Base-by-base conservation (phyloP, 768 basidiomycete genomes). In the Rhizopogon vulgaris region DNA sequence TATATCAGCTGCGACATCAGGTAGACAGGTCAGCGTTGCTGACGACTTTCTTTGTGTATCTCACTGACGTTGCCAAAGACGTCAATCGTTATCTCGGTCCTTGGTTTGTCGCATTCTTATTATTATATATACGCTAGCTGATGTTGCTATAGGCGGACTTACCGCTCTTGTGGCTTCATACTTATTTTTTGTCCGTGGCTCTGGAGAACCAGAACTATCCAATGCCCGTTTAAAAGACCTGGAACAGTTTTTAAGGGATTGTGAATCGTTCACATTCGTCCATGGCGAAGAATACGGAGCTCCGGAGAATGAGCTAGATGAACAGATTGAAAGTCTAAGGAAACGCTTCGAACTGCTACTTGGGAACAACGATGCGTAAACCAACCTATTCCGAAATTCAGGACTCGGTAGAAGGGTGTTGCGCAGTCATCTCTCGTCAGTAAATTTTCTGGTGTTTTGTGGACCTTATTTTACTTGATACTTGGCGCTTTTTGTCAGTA, bases 121-220 rank as follows among this genome's bases (percentile, higher is more conserved):
- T 22, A 24, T 6, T 9, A 14, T 43, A 14, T 43, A 3, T 28
- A 11, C 14, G 14, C 7, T 9, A 36, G 22, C 36, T 49, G 14
- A 52, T 37, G 10, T 36, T 48, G 22, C 40, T 3, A 6, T 30
- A 55, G 61, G 72, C 41, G 72, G 71, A 6, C 38, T 67, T 6
- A 64, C 69, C 28, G 72, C 71, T 11, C 56, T 71, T 37, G 62
- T 71, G 32, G 69, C 72, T 5, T 70, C 71, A 3, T 73, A 69
- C 58, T 65, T 74, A 38, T 72, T 71, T 10, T 67, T 68, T 38
- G 59, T 62, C 49, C 68, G 70, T 34, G 69, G 71, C 3, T 64
- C 70, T 2, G 63, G 65, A 32, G 71, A 73, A 53, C 72, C 72
- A 3, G 67, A 72, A 45, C 14, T 53, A 4, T 69, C 67, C 3